These are phyloP conservation scores for Citrus inodora DNA, from an alignment of 345 rosid species.

Conservation along the genomic window DNA sequence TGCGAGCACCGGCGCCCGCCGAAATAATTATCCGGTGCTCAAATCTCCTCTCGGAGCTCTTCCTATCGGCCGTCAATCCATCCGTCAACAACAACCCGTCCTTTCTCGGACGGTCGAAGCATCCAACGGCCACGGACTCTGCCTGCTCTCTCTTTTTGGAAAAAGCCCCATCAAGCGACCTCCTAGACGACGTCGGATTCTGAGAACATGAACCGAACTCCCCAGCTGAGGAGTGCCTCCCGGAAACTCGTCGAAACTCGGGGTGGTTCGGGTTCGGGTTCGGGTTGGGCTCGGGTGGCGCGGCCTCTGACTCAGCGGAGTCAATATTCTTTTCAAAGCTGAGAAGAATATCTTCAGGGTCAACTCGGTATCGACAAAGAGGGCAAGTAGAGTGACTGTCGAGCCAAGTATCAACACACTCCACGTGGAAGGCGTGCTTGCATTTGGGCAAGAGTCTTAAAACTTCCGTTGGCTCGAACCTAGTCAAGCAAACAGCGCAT, in stretches of 20 bases:
- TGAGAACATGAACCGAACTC: constrained; percentile 17
- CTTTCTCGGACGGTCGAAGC: constrained; percentile 55
- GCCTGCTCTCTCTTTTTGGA: constrained; percentile 11
- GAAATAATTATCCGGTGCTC: constrained; percentile 78
- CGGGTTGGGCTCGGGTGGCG: neutral
- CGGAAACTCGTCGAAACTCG: constrained; percentile 45
- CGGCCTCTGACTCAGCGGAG: neutral
- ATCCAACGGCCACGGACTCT: constrained; percentile 34
- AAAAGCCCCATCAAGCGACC: constrained; percentile 51
- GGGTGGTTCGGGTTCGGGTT: neutral
- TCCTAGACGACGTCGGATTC: constrained; percentile 33
- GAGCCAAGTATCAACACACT: constrained; percentile 95
- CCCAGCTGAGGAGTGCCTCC: constrained; percentile 74
- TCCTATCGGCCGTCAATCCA: constrained; percentile 12
- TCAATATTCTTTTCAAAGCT: constrained; percentile 14
- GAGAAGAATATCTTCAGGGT: constrained; percentile 83
- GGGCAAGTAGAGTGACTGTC: constrained; percentile 96
- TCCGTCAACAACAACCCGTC: constrained; percentile 50
- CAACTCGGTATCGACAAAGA: constrained; percentile 85
- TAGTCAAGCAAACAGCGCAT: constrained; percentile 74
- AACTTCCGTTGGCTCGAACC: constrained; percentile 61
- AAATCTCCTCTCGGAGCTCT: constrained; percentile 38
- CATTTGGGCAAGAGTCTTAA: constrained; percentile 76
- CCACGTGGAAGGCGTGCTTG: constrained; percentile 90
- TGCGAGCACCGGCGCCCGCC: constrained; percentile 6